phyloP scores from a whole-genome alignment of 2,329 filamentous ascomycete genomes.

The Akanthomyces lecanii region DNA sequence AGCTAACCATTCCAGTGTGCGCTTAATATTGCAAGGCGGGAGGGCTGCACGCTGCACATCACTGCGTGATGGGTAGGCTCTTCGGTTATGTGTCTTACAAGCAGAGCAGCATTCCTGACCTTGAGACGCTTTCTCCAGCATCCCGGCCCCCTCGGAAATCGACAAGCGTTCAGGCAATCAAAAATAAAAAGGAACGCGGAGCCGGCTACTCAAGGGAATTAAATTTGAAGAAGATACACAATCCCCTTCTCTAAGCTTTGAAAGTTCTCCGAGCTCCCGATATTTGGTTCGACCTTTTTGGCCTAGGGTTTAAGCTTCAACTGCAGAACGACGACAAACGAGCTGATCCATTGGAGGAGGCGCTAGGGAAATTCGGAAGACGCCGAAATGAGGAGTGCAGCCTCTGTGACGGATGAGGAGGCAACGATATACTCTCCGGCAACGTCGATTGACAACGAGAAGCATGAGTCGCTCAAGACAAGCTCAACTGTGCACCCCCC shows the following conservation, averaged over 20 bases:
- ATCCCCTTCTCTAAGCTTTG: too few relatives aligned
- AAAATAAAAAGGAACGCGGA: neutral
- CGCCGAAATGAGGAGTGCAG: neutral
- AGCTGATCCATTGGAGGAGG: neutral
- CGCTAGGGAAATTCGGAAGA: neutral
- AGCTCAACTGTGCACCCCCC: neutral
- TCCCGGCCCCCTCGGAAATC: neutral
- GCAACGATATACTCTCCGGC: neutral
- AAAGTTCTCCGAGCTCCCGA: neutral
- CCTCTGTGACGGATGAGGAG: neutral
- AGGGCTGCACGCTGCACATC: too few relatives aligned
- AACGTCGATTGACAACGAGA: slow-evolving; percentile 2
- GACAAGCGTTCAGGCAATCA: neutral
- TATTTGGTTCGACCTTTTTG: neutral
- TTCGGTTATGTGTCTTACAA: neutral
- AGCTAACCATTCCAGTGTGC: neutral
- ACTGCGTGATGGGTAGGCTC: slow-evolving; percentile 4
- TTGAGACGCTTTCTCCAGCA: neutral
- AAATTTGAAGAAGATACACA: neutral
- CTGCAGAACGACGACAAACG: neutral
- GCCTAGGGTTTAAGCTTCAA: neutral
- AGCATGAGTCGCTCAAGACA: neutral
- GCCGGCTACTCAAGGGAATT: neutral
- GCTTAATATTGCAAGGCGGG: neutral
- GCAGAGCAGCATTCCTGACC: neutral